These are phyloP conservation scores for Earliella scabrosa DNA, from an alignment of 1,284 basidiomycete species.

Conservation along the genomic window DNA sequence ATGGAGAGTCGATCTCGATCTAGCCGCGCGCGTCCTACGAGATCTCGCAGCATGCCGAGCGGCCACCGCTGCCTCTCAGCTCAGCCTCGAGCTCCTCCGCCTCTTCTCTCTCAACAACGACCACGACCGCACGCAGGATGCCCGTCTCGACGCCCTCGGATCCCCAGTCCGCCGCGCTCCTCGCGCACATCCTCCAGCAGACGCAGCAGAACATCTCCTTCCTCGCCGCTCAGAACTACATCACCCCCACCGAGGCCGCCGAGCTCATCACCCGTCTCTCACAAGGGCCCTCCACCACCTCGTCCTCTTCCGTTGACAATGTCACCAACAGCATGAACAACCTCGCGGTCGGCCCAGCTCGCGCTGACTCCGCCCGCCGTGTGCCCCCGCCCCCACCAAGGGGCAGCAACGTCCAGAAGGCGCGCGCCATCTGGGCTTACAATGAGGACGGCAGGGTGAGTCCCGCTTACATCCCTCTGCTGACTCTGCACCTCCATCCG, in stretches of 20 bases:
- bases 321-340: constrained; percentile 24
- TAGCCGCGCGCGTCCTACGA: background rate
- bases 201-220: constrained; percentile 67
- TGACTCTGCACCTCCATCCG: background rate
- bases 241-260: constrained; percentile 55
- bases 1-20: constrained; percentile 1
- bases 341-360: constrained; percentile 21
- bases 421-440: constrained; percentile 67
- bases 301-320: constrained; percentile 36
- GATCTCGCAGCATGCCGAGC: background rate
- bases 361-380: constrained; percentile 27
- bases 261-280: constrained; percentile 54
- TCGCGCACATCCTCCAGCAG: constrained; percentile 63
- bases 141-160: constrained; percentile 26
- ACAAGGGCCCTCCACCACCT: constrained; percentile 43
- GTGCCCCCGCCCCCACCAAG: constrained; percentile 37
- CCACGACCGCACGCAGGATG: constrained; percentile 13
- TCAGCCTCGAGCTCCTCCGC: background rate
- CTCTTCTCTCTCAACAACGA: background rate
- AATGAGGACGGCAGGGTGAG: constrained; percentile 56
- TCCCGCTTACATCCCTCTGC: constrained; percentile 8
- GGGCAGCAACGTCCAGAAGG: constrained; percentile 39
- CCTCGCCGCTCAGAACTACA: constrained; percentile 59
- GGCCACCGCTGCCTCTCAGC: background rate
- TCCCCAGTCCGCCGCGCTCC: constrained; percentile 42